Base-by-base conservation (phyloP, 1,139 yeast genomes). In the Lodderomyces metapsilosis region DNA sequence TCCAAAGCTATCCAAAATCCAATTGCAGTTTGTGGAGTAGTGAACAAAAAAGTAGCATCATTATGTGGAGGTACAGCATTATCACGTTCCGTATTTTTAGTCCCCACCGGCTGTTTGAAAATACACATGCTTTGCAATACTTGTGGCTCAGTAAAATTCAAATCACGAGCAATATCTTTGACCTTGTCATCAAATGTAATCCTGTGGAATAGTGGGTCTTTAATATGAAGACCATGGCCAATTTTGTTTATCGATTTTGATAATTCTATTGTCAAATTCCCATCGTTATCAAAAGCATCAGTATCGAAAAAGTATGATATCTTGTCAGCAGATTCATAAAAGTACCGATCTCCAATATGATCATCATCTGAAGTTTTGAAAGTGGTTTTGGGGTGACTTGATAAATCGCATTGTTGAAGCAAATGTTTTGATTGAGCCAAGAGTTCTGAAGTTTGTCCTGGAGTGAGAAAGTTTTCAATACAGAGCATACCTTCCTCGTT, bases 1-100 rank as follows among this genome's bases (percentile, higher is more conserved):
- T 86, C 89, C 49, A 86, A 63, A 0, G 95, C 92, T 54, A 81
- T 80, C 95, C 95, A 86, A 56, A 83, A 86, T 4, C 95, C 95
- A 34, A 85, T 60, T 0, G 92, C 89, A 2, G 80, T 65, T 42
- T 76, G 81, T 1, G 95, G 95, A 22, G 78, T 68, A 0, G 95
- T 86, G 60, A 70, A 86, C 28, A 86, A 66, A 52, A 86, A 86
- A 3, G 82, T 80, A 1, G 82, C 89, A 57, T 86, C 95, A 40
- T 83, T 85, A 54, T 86, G 95, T 0, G 86, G 72, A 2, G 94
- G 94, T 0, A 86, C 95, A 34, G 81, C 83, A 46, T 71, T 71
- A 2, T 84, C 84, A 23, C 95, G 50, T 18, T 36, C 37, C 1
- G 28, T 30, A 13, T 9, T 23, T 11, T 34, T 34, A 30, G 8